Evolutionary conservation across 441 rosid species (phyloP).

Genomic region (Erodium texanum): DNA sequence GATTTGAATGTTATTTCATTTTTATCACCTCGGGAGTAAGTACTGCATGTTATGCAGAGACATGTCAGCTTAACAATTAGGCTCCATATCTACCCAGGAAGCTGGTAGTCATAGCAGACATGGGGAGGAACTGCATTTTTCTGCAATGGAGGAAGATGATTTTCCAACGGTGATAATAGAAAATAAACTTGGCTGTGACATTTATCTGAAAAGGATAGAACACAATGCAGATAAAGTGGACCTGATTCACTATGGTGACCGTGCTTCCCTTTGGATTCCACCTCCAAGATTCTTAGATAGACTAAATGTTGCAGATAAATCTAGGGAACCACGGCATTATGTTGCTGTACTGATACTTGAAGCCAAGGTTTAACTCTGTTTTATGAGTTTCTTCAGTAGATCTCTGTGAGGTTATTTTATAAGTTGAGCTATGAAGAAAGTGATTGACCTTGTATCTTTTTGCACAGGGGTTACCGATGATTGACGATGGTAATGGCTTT

Average conservation of each 20-base stretch:
- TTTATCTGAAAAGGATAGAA: slow-evolving; percentile 69
- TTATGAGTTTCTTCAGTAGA: slow-evolving; percentile 10
- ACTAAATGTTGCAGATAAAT: slow-evolving; percentile 70
- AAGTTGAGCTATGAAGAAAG: slow-evolving; percentile 10
- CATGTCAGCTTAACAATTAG: not conserved
- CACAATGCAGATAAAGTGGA: slow-evolving; percentile 48
- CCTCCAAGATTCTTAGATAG: slow-evolving; percentile 92
- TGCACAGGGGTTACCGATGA: slow-evolving; percentile 78
- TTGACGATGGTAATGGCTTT: slow-evolving; percentile 91
- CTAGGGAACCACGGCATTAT: slow-evolving; percentile 69
- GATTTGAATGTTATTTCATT: slow-evolving; percentile 12
- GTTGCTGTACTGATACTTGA: slow-evolving; percentile 73
- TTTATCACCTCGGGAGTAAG: slow-evolving; percentile 1
- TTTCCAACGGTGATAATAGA: slow-evolving; percentile 73
- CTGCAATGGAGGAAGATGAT: slow-evolving; percentile 98
- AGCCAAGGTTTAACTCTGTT: slow-evolving; percentile 60
- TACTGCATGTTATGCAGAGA: not conserved
- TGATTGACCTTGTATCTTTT: slow-evolving; percentile 16
- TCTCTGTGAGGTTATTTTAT: slow-evolving; percentile 3
- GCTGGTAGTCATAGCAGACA: slow-evolving; percentile 35
- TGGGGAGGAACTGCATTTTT: slow-evolving; percentile 56
- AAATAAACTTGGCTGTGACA: slow-evolving; percentile 85
- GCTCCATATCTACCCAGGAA: slow-evolving; percentile 41
- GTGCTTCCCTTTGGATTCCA: slow-evolving; percentile 74
- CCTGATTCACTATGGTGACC: slow-evolving; percentile 52